Base-by-base conservation (phyloP, 2,329 filamentous ascomycete species). In the Paramyrothecium roridum region DNA sequence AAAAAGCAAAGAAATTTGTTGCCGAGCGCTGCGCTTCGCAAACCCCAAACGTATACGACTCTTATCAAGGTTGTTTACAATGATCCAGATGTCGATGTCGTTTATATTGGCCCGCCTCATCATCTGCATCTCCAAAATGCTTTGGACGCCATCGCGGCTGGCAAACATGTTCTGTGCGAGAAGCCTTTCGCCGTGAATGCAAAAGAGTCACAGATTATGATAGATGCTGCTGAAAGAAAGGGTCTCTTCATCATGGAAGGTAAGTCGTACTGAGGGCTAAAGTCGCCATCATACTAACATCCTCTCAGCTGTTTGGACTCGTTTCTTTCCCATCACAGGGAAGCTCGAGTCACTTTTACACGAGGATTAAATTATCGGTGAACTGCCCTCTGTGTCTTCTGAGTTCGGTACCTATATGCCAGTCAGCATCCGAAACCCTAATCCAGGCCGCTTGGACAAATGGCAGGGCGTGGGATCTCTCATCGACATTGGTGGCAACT, bases 101-200 rank as follows among this genome's bases (percentile, higher is more conserved):
- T 79, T 47, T 78, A 79, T 61, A 73, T 79, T 45, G 76, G 74
- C 34, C 77, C 72, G 7, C 76, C 76, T 0, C 75, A 78, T 56
- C 68, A 66, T 26, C 74, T 77, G 52, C 77, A 79, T 62, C 71
- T 70, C 56, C 65, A 71, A 33, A 73, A 75, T 54, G 74, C 70
- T 23, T 68, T 78, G 3, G 72, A 75, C 40, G 76, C 75, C 0
- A 78, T 79, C 22, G 61, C 61, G 0, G 66, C 68, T 1, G 74
- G 75, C 1, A 79, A 79, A 56, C 67, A 78, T 45, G 65, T 79
- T 0, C 65, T 79, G 0, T 79, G 77, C 56, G 76, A 79, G 57
- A 79, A 79, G 59, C 63, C 76, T 0, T 76, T 79, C 54, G 65
- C 73, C 0, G 55, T 79, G 37, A 79, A 71, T 16, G 70, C 72